phyloP scores from a whole-genome alignment of 306 rosid genomes.

The Echinosophora koreensis region DNA sequence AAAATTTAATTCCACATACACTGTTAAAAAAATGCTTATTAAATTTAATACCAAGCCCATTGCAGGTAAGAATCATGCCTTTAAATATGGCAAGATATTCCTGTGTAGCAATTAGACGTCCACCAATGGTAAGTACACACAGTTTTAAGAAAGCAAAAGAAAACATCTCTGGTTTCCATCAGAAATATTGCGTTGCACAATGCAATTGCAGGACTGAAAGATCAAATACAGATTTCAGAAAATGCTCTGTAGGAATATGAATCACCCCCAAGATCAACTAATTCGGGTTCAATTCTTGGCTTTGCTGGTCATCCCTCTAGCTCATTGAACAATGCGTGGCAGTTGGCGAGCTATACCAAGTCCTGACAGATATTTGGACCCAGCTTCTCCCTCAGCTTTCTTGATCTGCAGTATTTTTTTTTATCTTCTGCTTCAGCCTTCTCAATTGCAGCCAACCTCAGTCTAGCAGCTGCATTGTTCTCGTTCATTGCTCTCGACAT shows the following conservation, averaged over 20 bases:
- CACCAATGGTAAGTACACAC: too few species aligned
- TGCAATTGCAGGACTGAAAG: too few species aligned
- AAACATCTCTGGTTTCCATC: too few species aligned
- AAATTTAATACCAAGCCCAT: conserved; percentile 70
- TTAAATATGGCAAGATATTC: conserved; percentile 85
- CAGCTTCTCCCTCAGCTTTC: conserved; percentile 82
- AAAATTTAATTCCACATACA: too few species aligned
- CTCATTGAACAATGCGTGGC: conserved; percentile 50
- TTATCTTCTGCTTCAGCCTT: conserved; percentile 87
- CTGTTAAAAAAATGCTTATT: too few species aligned
- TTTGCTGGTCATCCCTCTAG: conserved; percentile 49
- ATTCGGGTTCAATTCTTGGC: conserved; percentile 65
- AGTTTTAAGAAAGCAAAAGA: too few species aligned
- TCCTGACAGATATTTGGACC: conserved; percentile 75
- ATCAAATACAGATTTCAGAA: too few species aligned
- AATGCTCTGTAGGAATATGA: too few species aligned
- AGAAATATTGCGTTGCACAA: too few species aligned
- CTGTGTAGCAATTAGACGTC: conserved; percentile 42
- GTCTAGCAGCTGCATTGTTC: conserved; percentile 78
- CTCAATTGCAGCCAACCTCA: conserved; percentile 74
- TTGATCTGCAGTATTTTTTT: conserved; percentile 70
- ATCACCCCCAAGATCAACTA: too few species aligned
- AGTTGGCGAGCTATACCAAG: conserved; percentile 71
- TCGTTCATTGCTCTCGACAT: conserved; percentile 77
- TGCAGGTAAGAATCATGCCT: conserved; percentile 88